Percentiles rank a stretch among this genome's conserved stretches.
These are phyloP conservation scores for Colletotrichum chlorophyti DNA, from an alignment of 2,329 filamentous ascomycete species.

Conservation along the genomic window DNA sequence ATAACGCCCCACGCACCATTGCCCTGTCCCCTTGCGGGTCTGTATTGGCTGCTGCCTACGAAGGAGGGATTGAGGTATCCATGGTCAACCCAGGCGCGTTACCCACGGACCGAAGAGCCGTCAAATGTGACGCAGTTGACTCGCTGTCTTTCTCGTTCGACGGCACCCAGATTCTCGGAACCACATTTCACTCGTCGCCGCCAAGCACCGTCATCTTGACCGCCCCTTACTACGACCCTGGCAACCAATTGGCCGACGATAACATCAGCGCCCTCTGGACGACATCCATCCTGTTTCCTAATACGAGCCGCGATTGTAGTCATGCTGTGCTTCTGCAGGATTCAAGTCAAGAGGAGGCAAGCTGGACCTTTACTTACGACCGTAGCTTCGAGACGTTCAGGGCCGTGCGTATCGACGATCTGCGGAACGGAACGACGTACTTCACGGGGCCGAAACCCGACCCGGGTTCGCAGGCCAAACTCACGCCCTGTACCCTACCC, in stretches of 20 bases:
- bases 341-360: constrained; percentile 67
- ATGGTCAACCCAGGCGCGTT: constrained; percentile 71
- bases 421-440: constrained; percentile 79
- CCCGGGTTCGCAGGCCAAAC: constrained; percentile 58
- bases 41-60: constrained; percentile 84
- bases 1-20: constrained; percentile 80
- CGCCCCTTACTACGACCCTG: constrained; percentile 80
- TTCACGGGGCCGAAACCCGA: constrained; percentile 74
- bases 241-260: constrained; percentile 69
- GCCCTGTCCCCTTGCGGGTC: constrained; percentile 82
- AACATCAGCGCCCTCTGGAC: constrained; percentile 82
- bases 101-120: constrained; percentile 73
- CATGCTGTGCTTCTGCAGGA: constrained; percentile 75
- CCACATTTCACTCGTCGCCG: constrained; percentile 68
- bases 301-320: constrained; percentile 79
- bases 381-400: constrained; percentile 79
- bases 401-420: constrained; percentile 76
- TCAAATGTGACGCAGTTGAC: constrained; percentile 81
- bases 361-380: constrained; percentile 82
- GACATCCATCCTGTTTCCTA: constrained; percentile 83
- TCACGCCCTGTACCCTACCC: constrained; percentile 73
- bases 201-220: constrained; percentile 79
- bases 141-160: constrained; percentile 78
- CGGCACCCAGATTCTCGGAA: constrained; percentile 79
- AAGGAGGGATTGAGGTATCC: constrained; percentile 87